These are phyloP conservation scores for Sporothrix globosa DNA, from an alignment of 2,329 filamentous ascomycete genomes.

Conservation along the genomic window DNA sequence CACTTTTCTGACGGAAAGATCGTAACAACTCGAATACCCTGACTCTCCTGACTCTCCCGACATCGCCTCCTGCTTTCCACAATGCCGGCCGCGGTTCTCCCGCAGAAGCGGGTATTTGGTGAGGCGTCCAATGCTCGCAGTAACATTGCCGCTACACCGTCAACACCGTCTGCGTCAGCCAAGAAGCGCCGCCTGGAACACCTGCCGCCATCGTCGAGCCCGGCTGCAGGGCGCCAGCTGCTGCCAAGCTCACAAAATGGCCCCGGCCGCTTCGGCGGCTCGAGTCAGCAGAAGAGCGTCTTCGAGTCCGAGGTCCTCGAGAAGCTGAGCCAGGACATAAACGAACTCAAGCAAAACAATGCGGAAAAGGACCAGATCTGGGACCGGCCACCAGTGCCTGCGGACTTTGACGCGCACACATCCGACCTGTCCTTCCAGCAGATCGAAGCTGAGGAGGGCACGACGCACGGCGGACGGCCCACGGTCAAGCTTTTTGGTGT, in stretches of 20 bases:
- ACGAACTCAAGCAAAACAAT: constrained; percentile 80
- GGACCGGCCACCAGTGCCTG: constrained; percentile 63
- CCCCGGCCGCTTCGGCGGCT: constrained; percentile 64
- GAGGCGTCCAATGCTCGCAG: constrained; percentile 67
- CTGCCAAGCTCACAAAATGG: constrained; percentile 66
- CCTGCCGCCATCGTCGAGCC: constrained; percentile 57
- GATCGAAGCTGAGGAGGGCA: constrained; percentile 93
- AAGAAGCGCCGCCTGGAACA: constrained; percentile 86
- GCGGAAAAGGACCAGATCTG: constrained; percentile 93
- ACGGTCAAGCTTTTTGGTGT: constrained; percentile 94
- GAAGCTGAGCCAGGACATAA: constrained; percentile 93
- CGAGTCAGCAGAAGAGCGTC: constrained; percentile 81
- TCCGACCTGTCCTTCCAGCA: constrained; percentile 88
- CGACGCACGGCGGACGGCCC: constrained; percentile 71
- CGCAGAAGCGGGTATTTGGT: constrained; percentile 73
- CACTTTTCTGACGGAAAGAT: not conserved
- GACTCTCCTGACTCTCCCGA: not conserved
- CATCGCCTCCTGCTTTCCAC: constrained; percentile 7
- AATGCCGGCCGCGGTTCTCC: constrained; percentile 58
- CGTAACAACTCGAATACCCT: not conserved
- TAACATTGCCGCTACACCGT: constrained; percentile 61
- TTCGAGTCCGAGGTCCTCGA: constrained; percentile 95
- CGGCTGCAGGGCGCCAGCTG: constrained; percentile 55
- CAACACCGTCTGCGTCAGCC: constrained; percentile 56
- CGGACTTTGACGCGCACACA: constrained; percentile 57